Base-by-base conservation (phyloP, 306 rosid genomes). In the Vachellia pachyceras region DNA sequence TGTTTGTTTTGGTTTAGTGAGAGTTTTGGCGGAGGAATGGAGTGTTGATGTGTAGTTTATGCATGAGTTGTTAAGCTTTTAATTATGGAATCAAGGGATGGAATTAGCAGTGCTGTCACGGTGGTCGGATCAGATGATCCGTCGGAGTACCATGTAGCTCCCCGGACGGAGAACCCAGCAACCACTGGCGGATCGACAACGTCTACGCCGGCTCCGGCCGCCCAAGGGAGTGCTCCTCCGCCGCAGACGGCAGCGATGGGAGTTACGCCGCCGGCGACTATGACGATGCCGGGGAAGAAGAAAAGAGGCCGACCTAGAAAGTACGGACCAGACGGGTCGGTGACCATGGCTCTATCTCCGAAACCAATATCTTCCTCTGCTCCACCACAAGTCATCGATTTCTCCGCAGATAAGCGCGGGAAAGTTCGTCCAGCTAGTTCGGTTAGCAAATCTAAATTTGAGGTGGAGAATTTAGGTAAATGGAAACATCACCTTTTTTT, bases 121-220 rank as follows among this genome's bases (percentile, higher is more conserved):
- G 98, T 95, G 85, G 97, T 93, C 67, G 99, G 93, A 90, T 95
- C 97, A 72, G 98, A 95, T 85, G 94, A 97, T 89, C 97, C 98
- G 79, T 89, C 99, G 79, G 97, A 93, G 76, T 95, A 90, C 74
- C 98, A 89, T 69, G 90, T 93, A 50, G 97, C 99, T 84, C 97
- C 97, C 35, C 91, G 98, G 90, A 78, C 88, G 9, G 97, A 92
- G 58, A 90, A 78, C 77, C 75, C 90, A 29, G 76, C 87, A 61
- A 82, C 75, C n/a, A 52, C 91, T 8, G 79, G 69, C 29, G 97
- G 97, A 91, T 90, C 97, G 70, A 63, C 54, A 10, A 44, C 74
- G n/a, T 29, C 87, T 4, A 37, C 86, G 7, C 36, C 85, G 4
- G 40, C 69, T 22, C 69, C 84, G 64, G 76, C 65, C 3, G 69